Percentiles rank a stretch among this genome's conserved stretches.
Evolutionary conservation across 768 basidiomycete species (phyloP).

Genomic region (Tulasnella sp.): DNA sequence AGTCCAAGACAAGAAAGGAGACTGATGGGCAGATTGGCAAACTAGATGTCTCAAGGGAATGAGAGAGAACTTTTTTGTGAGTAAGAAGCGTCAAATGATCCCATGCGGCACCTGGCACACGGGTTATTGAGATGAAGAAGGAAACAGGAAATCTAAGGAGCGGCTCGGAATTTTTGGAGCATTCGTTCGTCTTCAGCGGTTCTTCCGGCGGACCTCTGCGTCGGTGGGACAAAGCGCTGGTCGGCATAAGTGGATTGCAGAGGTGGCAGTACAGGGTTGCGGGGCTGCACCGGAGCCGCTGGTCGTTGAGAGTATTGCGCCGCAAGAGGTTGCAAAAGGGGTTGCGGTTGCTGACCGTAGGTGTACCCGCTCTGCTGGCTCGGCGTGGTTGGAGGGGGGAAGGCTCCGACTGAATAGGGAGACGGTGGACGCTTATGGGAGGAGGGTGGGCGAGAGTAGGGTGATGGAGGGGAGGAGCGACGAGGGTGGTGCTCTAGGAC

Average conservation of each 20-base stretch:
- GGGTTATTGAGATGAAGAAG: not conserved
- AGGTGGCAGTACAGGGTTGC: not conserved
- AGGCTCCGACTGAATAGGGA: constrained; percentile 10
- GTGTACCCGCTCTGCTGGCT: not conserved
- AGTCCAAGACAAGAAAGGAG: not conserved
- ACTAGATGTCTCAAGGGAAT: not conserved
- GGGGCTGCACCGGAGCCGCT: not conserved
- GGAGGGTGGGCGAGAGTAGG: constrained; percentile 23
- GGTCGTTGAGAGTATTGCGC: not conserved
- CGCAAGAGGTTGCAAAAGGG: not conserved
- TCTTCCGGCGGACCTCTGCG: not conserved
- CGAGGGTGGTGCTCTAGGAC: constrained; percentile 18
- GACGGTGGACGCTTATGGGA: constrained; percentile 1
- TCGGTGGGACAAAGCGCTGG: constrained; percentile 1
- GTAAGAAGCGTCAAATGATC: not conserved
- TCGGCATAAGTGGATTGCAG: constrained; percentile 11
- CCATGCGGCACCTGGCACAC: not conserved
- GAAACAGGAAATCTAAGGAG: constrained; percentile 1
- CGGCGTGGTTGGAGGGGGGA: constrained; percentile 11
- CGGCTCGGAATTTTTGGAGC: constrained; percentile 12
- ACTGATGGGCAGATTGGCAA: not conserved
- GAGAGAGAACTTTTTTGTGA: not conserved
- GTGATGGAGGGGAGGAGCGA: constrained; percentile 17
- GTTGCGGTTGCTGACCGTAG: not conserved
- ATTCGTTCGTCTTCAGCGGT: constrained; percentile 23